Evolutionary conservation across 108 stramenopile genomes (phyloP).

Genomic region (Mediolabrus comicus): DNA sequence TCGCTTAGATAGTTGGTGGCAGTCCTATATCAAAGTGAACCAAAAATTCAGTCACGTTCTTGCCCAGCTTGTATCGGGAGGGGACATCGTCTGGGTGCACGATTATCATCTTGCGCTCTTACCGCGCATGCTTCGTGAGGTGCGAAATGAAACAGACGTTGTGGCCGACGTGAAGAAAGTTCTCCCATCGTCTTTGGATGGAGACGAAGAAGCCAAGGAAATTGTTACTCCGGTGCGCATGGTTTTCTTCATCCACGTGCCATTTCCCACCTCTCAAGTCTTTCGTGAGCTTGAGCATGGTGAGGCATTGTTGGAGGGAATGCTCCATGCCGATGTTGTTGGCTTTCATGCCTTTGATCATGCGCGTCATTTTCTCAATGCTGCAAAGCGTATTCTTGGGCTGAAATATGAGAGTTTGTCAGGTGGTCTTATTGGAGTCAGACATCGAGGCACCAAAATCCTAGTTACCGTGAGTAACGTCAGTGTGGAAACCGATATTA

Average conservation of each 20-base stretch:
- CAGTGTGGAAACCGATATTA: constrained; percentile 90
- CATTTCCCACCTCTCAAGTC: constrained; percentile 98
- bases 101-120: constrained; percentile 98
- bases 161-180: neutral
- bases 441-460: constrained; percentile 88
- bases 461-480: constrained; percentile 98
- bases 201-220: neutral
- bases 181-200: neutral
- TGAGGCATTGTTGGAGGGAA: constrained; percentile 90
- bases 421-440: constrained; percentile 95
- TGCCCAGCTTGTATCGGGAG: constrained; percentile 48
- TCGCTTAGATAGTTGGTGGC: constrained; percentile 84
- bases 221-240: constrained; percentile 54
- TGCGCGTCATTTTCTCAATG: constrained; percentile 99
- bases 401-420: constrained; percentile 83
- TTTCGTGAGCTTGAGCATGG: constrained; percentile 96
- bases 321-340: constrained; percentile 97
- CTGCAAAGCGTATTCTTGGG: constrained; percentile 98
- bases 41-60: constrained; percentile 77
- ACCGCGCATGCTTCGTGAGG: constrained; percentile 78
- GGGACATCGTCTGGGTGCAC: constrained; percentile 96
- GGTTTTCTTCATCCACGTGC: constrained; percentile 99
- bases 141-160: constrained; percentile 26
- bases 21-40: constrained; percentile 88
- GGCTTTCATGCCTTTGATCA: constrained; percentile 99